A percentile compares a stretch with the other conserved stretches of the same genome.
Conservation (phyloP, 805 yeast species). For the Metschnikowia bowlesiae region DNA sequence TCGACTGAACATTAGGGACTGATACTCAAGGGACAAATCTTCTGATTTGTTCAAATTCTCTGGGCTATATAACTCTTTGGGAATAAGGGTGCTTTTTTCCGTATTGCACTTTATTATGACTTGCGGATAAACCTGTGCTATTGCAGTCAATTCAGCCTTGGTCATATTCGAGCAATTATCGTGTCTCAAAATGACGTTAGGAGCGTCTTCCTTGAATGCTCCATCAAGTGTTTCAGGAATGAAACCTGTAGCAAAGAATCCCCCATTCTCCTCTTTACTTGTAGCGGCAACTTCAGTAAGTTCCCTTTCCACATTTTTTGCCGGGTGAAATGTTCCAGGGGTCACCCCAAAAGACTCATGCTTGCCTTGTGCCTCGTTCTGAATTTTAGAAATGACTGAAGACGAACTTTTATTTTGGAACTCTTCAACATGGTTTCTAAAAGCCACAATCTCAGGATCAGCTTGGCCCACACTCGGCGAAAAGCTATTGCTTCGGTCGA, state of each 20-base stretch:
- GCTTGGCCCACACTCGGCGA: neutral
- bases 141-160: conserved; percentile 2
- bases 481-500: neutral
- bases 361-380: too few species aligned
- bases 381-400: neutral
- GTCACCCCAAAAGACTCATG: too few species aligned
- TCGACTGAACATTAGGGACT: neutral
- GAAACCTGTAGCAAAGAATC: neutral
- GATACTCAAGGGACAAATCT: neutral
- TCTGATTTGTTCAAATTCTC: neutral
- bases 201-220: neutral
- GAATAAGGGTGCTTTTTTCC: conserved; percentile 10
- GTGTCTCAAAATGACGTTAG: neutral
- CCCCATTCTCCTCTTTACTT: neutral
- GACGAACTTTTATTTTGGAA: neutral
- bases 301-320: too few species aligned
- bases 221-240: neutral
- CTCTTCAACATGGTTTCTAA: neutral
- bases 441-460: neutral
- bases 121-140: conserved; percentile 9
- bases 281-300: too few species aligned
- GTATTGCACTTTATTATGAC: conserved; percentile 12
- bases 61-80: conserved; percentile 1
- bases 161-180: conserved; percentile 10
- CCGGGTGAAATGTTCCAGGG: too few species aligned